phyloP scores from a whole-genome alignment of 140 eudicot genomes.

The Flaveria floridana region DNA sequence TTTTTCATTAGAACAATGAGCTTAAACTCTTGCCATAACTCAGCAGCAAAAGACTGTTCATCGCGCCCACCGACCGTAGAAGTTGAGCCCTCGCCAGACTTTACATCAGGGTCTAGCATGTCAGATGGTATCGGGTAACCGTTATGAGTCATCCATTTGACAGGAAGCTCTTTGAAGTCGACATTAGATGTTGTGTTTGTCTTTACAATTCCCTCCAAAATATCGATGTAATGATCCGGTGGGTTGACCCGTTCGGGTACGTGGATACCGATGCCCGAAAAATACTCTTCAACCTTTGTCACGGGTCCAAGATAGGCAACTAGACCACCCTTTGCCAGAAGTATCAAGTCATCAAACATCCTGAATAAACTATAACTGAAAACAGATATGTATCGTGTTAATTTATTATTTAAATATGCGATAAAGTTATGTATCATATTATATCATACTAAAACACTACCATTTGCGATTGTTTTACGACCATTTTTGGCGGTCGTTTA shows the following conservation, averaged over 20 bases:
- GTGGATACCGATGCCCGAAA: conserved; percentile 67
- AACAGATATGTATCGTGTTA: conserved; percentile 16
- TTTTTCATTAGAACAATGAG: conserved; percentile 47
- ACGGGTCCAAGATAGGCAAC: conserved; percentile 87
- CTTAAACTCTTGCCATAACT: conserved; percentile 71
- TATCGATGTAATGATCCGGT: conserved; percentile 88
- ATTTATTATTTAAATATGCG: not conserved
- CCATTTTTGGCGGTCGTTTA: too few relatives aligned
- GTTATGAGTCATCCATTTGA: conserved; percentile 96
- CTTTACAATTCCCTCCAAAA: conserved; percentile 74
- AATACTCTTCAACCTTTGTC: conserved; percentile 76
- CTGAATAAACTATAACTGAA: conserved; percentile 86
- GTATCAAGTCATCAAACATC: conserved; percentile 93
- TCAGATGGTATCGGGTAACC: conserved; percentile 87
- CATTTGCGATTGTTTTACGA: too few relatives aligned
- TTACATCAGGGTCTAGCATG: conserved; percentile 56
- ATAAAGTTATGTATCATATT: not conserved
- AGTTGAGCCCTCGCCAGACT: conserved; percentile 37
- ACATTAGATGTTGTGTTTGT: conserved; percentile 44
- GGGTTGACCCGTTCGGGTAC: conserved; percentile 94
- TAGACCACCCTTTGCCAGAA: conserved; percentile 96
- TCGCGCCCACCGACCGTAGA: conserved; percentile 36
- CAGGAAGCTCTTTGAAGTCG: conserved; percentile 72
- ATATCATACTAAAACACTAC: too few relatives aligned
- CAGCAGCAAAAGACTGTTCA: conserved; percentile 55